Conservation (phyloP, 768 basidiomycete genomes). For the Termitomyces sp. region DNA sequence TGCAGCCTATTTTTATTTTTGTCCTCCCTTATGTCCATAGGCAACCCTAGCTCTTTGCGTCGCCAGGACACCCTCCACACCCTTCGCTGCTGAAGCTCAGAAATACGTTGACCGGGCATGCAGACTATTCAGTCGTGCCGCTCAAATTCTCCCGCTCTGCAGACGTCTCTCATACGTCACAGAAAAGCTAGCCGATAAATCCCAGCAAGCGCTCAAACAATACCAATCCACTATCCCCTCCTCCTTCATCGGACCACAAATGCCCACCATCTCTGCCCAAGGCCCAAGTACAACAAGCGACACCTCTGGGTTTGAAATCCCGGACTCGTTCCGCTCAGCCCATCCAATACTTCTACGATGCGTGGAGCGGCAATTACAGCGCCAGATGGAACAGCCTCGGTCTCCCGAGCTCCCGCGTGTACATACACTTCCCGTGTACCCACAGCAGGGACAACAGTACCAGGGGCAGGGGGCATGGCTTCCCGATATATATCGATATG, state of each 20-base stretch:
- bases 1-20: neutral
- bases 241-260: slow-evolving; percentile 1
- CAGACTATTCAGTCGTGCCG: slow-evolving; percentile 54
- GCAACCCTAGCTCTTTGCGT: slow-evolving; percentile 66
- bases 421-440: slow-evolving; percentile 3
- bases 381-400: slow-evolving; percentile 1
- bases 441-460: slow-evolving; percentile 12
- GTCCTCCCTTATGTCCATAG: slow-evolving; percentile 24
- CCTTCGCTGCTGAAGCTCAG: slow-evolving; percentile 56
- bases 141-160: slow-evolving; percentile 57
- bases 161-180: slow-evolving; percentile 39
- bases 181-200: slow-evolving; percentile 50
- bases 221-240: slow-evolving; percentile 18
- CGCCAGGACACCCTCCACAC: slow-evolving; percentile 56
- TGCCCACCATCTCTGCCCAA: neutral
- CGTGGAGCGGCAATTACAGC: slow-evolving; percentile 28
- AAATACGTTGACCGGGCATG: slow-evolving; percentile 58
- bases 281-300: neutral
- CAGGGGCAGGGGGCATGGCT: slow-evolving; percentile 29
- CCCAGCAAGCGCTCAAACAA: slow-evolving; percentile 42
- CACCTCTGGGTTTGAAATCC: slow-evolving; percentile 5
- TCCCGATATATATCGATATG: slow-evolving; percentile 46
- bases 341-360: slow-evolving; percentile 31
- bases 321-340: slow-evolving; percentile 33
- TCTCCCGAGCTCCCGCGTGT: slow-evolving; percentile 8